phyloP scores from a whole-genome alignment of 805 yeast genomes.

The Priceomyces carsonii region DNA sequence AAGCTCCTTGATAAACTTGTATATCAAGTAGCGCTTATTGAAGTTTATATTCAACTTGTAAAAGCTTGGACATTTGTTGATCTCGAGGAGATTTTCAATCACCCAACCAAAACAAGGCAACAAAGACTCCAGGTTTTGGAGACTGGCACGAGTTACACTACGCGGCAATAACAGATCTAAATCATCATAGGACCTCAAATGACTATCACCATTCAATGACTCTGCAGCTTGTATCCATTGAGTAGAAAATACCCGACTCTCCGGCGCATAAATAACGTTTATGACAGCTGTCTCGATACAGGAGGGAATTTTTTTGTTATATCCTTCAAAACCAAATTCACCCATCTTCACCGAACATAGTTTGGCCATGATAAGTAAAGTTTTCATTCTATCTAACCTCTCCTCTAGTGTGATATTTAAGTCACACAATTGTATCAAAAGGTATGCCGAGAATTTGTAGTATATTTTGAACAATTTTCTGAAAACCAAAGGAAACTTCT shows the following conservation, averaged over 20 bases:
- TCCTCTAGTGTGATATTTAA: slow-evolving; percentile 54
- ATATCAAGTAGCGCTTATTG: slow-evolving; percentile 59
- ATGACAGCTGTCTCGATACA: slow-evolving; percentile 79
- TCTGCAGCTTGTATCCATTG: slow-evolving; percentile 67
- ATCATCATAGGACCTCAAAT: slow-evolving; percentile 21
- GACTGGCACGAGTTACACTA: slow-evolving; percentile 23
- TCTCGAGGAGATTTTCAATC: slow-evolving; percentile 71
- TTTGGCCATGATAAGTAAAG: slow-evolving; percentile 64
- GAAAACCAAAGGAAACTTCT: slow-evolving; percentile 68
- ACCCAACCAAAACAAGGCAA: slow-evolving; percentile 94
- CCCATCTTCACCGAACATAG: slow-evolving; percentile 68
- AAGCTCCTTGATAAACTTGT: slow-evolving; percentile 39
- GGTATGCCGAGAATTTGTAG: slow-evolving; percentile 60
- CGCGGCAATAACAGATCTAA: slow-evolving; percentile 33
- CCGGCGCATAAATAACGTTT: slow-evolving; percentile 77
- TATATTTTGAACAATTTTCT: slow-evolving; percentile 67
- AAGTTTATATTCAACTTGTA: slow-evolving; percentile 73
- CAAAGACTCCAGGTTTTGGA: slow-evolving; percentile 45
- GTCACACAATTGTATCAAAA: slow-evolving; percentile 66
- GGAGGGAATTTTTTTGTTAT: slow-evolving; percentile 58
- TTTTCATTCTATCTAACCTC: slow-evolving; percentile 67
- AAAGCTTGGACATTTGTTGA: slow-evolving; percentile 68
- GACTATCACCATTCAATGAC: slow-evolving; percentile 18
- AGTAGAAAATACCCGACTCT: slow-evolving; percentile 65
- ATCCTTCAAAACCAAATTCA: slow-evolving; percentile 43